phyloP scores from a whole-genome alignment of 345 rosid genomes.

The Pistacia vera region DNA sequence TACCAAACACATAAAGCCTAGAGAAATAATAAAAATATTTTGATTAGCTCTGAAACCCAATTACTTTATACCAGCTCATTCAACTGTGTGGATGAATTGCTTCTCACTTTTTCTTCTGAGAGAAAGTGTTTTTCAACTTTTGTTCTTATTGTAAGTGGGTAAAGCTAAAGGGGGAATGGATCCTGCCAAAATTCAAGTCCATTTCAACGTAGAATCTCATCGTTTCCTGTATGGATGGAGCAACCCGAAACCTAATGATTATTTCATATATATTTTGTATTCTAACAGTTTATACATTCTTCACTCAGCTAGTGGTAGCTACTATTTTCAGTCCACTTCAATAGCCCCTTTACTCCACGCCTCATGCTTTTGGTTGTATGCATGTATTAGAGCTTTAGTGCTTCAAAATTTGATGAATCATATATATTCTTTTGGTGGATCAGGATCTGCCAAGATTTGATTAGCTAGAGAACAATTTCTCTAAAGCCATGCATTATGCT shows the following conservation, averaged over 20 bases:
- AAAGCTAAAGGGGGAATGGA: neutral
- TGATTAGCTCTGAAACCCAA: too few species aligned
- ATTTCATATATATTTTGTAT: neutral
- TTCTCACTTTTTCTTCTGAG: neutral
- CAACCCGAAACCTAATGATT: conserved; percentile 14
- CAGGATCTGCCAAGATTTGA: neutral
- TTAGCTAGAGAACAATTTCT: neutral
- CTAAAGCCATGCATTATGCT: neutral
- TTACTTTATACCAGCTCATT: too few species aligned
- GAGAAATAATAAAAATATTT: too few species aligned
- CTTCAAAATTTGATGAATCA: conserved; percentile 8
- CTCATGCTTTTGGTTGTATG: neutral
- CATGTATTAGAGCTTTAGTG: neutral
- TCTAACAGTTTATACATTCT: neutral
- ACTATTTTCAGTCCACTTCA: conserved; percentile 25
- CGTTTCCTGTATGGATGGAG: too few species aligned
- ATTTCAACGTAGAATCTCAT: neutral
- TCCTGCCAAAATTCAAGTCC: conserved; percentile 7
- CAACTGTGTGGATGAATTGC: too few species aligned
- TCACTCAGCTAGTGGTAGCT: conserved; percentile 10
- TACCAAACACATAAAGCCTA: too few species aligned
- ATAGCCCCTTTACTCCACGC: neutral
- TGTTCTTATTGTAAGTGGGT: neutral
- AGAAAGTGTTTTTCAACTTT: neutral
- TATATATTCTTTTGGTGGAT: too few species aligned